Base-by-base conservation (phyloP, 805 yeast genomes). In the Blastobotrys terrestris region DNA sequence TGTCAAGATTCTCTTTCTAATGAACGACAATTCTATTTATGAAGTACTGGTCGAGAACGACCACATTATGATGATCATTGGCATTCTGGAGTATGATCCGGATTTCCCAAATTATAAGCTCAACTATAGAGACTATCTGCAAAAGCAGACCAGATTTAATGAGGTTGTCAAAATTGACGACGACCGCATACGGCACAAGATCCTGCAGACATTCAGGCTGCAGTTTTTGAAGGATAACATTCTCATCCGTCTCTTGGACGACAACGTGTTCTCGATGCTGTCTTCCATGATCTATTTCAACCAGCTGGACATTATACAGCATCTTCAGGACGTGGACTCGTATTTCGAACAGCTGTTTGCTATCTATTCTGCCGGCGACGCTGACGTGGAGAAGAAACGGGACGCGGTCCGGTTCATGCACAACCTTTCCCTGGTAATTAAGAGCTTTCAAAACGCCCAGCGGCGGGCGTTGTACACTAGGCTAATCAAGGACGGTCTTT, bases 161-260 rank as follows among this genome's bases (percentile, higher is more conserved):
- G 84, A 85, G 58, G 86, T 90, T 2, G 70, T 87, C 14, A 89
- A 90, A 0, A 72, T 84, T 11, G 70, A 76, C 2, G 77, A 81
- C 60, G 68, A 70, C 1, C 70, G 72, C 2, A 73, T 81, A 14
- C 73, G 77, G 54, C 66, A 70, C 3, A 75, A 85, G 49, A 84
- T 91, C 53, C 81, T 83, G 52, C 81, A 81, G 61, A 90, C 94
- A 41, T 88, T 84, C 65, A 76, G 87, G 53, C 72, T 90, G 52
- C 91, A 85, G 62, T 88, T 87, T 65, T 71, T 94, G 48, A 86
- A 86, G 65, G 97, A 92, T 66, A 95, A 88, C 16, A 95, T 87
- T 1, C 69, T 92, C 22, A 91, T 94, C 2, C 73, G 96, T 50
- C 71, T 84, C 43, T 66, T 92, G 46, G 98, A 92, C 65, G 98